Conservation (phyloP, 306 rosid species). For the Rosa multiflora region DNA sequence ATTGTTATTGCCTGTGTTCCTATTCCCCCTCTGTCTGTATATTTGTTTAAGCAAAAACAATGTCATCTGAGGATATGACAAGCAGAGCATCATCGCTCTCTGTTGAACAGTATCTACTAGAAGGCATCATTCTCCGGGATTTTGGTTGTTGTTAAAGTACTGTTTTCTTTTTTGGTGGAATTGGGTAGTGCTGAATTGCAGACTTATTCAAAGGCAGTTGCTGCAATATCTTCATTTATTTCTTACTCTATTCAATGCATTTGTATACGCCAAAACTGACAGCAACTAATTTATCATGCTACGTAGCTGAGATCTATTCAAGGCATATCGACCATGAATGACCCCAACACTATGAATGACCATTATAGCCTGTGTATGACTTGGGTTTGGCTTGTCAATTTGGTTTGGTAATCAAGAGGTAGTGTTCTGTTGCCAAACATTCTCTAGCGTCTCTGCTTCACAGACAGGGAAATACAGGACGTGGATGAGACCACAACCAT, state of each 20-base stretch:
- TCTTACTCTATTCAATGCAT: neutral
- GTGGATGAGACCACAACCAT: constrained; percentile 13
- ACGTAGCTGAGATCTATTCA: neutral
- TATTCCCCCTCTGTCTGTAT: neutral
- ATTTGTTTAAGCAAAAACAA: neutral
- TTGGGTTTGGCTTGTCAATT: neutral
- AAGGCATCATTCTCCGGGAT: too few species aligned
- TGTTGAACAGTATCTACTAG: neutral
- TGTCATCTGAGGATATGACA: neutral
- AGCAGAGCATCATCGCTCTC: neutral
- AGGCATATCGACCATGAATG: neutral
- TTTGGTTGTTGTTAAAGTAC: too few species aligned
- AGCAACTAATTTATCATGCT: neutral
- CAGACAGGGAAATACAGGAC: neutral
- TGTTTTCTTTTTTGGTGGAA: neutral
- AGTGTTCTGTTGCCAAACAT: neutral
- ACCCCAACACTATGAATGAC: neutral
- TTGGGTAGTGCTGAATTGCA: neutral
- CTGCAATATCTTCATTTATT: neutral
- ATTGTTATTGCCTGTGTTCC: neutral
- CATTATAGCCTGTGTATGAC: neutral
- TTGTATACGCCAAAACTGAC: neutral
- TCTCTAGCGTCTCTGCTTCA: neutral
- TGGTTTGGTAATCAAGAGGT: neutral
- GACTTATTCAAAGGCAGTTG: neutral